Conservation (phyloP, 2,329 filamentous ascomycete species). For the Geoglossum cookeanum region DNA sequence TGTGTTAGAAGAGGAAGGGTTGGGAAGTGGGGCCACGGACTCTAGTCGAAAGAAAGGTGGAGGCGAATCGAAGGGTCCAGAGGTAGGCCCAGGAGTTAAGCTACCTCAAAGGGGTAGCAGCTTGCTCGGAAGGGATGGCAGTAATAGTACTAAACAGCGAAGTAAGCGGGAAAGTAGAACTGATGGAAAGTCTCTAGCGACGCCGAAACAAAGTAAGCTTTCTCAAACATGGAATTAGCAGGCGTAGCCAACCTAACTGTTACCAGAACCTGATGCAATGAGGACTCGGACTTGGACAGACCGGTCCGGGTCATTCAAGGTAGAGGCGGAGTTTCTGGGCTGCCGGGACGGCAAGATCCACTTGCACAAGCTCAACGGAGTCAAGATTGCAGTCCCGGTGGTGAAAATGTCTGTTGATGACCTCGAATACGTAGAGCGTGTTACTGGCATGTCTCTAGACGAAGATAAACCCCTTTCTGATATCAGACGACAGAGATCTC, state of each 20-base stretch:
- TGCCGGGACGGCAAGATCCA: constrained; percentile 94
- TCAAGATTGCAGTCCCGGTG: constrained; percentile 93
- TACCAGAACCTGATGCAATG: constrained; percentile 55
- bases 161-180: constrained; percentile 48
- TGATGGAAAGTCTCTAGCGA: constrained; percentile 34
- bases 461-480: constrained; percentile 88
- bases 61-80: constrained; percentile 33
- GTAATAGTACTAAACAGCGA: constrained; percentile 54
- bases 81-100: constrained; percentile 60
- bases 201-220: constrained; percentile 52
- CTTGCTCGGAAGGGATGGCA: constrained; percentile 45
- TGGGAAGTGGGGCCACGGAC: constrained; percentile 63
- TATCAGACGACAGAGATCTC: constrained; percentile 26
- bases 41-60: constrained; percentile 34
- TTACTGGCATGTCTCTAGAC: constrained; percentile 70
- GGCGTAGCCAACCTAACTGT: neutral
- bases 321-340: constrained; percentile 90
- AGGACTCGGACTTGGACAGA: constrained; percentile 92
- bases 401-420: constrained; percentile 92
- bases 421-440: constrained; percentile 79
- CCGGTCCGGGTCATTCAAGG: constrained; percentile 85
- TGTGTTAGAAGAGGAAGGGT: constrained; percentile 63
- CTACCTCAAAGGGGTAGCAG: constrained; percentile 66
- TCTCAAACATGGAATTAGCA: neutral
- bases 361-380: constrained; percentile 90